phyloP scores from a whole-genome alignment of 2,329 filamentous ascomycete species.

The Neoascochyta sp. region DNA sequence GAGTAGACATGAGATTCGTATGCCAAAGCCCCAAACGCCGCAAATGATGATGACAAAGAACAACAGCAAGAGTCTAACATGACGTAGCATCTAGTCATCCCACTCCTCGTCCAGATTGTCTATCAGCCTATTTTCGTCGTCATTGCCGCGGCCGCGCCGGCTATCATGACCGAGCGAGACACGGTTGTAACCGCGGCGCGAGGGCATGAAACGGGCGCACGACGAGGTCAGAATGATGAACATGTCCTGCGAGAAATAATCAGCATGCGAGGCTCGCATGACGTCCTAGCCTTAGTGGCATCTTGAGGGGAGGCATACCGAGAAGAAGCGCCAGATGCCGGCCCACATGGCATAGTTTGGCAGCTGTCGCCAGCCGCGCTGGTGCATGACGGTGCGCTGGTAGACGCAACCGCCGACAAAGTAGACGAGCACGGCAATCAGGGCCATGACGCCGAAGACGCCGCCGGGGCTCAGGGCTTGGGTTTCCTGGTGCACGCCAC shows the following conservation, averaged over 20 bases:
- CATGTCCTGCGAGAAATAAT: slow-evolving; percentile 47
- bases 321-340: slow-evolving; percentile 77
- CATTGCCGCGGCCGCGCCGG: slow-evolving; percentile 49
- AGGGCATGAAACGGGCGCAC: slow-evolving; percentile 63
- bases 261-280: too few relatives aligned
- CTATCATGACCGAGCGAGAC: slow-evolving; percentile 52
- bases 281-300: neutral
- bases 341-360: slow-evolving; percentile 95
- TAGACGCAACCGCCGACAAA: slow-evolving; percentile 91
- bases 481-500: slow-evolving; percentile 57
- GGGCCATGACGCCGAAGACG: slow-evolving; percentile 83
- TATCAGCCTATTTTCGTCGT: slow-evolving; percentile 90
- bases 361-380: slow-evolving; percentile 89
- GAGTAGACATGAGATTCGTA: too few relatives aligned
- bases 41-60: neutral
- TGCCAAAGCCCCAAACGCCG: slow-evolving; percentile 2
- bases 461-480: slow-evolving; percentile 64
- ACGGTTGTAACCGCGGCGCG: slow-evolving; percentile 63
- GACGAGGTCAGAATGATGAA: slow-evolving; percentile 67
- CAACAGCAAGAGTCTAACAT: too few relatives aligned
- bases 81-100: slow-evolving; percentile 61
- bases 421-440: slow-evolving; percentile 79
- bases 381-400: slow-evolving; percentile 89
- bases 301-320: slow-evolving; percentile 50
- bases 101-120: slow-evolving; percentile 96